Conservation (phyloP, 2,329 filamentous ascomycete genomes). For the Clarireedia sp. region DNA sequence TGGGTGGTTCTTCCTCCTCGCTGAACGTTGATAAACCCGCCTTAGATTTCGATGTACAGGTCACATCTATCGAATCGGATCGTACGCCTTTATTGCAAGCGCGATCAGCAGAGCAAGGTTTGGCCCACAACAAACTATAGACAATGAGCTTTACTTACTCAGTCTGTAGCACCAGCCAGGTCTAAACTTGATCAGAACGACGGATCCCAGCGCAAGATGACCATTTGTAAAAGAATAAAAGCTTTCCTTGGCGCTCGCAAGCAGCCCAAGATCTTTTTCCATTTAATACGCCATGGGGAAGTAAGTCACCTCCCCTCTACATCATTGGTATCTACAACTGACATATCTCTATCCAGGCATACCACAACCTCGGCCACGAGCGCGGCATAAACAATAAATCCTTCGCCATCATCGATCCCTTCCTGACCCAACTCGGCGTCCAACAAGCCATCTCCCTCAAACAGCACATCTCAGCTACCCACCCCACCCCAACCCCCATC, state of each 20-base stretch:
- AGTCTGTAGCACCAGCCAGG: too few relatives aligned
- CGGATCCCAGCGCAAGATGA: too few relatives aligned
- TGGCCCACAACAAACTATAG: too few relatives aligned
- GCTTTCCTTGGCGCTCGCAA: not conserved
- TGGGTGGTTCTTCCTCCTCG: too few relatives aligned
- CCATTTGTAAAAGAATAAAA: not conserved
- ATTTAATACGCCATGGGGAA: slow-evolving; percentile 2
- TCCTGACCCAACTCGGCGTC: not conserved
- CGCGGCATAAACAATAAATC: not conserved
- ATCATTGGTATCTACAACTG: not conserved
- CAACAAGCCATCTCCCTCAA: not conserved
- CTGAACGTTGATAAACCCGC: too few relatives aligned
- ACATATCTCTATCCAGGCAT: not conserved
- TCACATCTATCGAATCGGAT: too few relatives aligned
- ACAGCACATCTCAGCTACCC: not conserved
- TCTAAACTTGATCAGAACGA: too few relatives aligned
- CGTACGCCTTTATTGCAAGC: too few relatives aligned
- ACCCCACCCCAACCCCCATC: not conserved
- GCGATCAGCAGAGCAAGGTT: too few relatives aligned
- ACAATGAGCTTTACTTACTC: too few relatives aligned
- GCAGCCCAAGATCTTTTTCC: not conserved
- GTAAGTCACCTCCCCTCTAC: not conserved
- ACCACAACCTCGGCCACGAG: not conserved
- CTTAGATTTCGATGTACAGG: too few relatives aligned
- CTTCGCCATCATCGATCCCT: not conserved